These are phyloP conservation scores for Trichosporon ovoides DNA, from an alignment of 1,284 basidiomycete genomes.

Conservation along the genomic window DNA sequence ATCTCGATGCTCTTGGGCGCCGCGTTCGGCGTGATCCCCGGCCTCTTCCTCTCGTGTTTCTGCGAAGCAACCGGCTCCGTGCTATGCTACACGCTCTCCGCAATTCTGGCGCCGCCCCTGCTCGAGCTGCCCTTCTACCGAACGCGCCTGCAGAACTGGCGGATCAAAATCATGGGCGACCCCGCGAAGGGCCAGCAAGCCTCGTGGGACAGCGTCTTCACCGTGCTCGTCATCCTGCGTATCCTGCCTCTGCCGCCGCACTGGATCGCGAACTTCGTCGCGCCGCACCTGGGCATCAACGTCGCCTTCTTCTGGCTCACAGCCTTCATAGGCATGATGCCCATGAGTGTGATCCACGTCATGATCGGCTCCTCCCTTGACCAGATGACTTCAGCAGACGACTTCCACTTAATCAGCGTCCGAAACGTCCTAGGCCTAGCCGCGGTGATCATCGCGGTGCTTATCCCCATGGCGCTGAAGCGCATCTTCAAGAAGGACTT, in stretches of 20 bases:
- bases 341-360: conserved; percentile 88
- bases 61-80: conserved; percentile 87
- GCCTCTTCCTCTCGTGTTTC: conserved; percentile 82
- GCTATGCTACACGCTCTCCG: conserved; percentile 87
- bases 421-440: conserved; percentile 77
- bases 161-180: conserved; percentile 49
- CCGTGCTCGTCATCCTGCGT: conserved; percentile 79
- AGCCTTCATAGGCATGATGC: conserved; percentile 85
- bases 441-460: conserved; percentile 78
- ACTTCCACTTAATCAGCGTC: conserved; percentile 87
- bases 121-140: conserved; percentile 75
- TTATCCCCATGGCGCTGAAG: conserved; percentile 83
- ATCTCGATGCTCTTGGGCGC: conserved; percentile 93
- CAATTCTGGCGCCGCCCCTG: conserved; percentile 81
- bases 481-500: conserved; percentile 47
- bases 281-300: conserved; percentile 87
- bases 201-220: conserved; percentile 45
- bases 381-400: conserved; percentile 85
- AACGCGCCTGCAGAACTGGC: conserved; percentile 45
- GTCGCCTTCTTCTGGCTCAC: conserved; percentile 81
- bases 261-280: conserved; percentile 90
- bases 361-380: conserved; percentile 91
- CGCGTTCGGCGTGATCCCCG: conserved; percentile 86
- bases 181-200: conserved; percentile 40
- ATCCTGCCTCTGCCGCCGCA: conserved; percentile 91